Percentiles rank a stretch among this genome's conserved stretches.
Evolutionary conservation across 257 asterid species (phyloP).

Genomic region (Thymus quinquecostatus): DNA sequence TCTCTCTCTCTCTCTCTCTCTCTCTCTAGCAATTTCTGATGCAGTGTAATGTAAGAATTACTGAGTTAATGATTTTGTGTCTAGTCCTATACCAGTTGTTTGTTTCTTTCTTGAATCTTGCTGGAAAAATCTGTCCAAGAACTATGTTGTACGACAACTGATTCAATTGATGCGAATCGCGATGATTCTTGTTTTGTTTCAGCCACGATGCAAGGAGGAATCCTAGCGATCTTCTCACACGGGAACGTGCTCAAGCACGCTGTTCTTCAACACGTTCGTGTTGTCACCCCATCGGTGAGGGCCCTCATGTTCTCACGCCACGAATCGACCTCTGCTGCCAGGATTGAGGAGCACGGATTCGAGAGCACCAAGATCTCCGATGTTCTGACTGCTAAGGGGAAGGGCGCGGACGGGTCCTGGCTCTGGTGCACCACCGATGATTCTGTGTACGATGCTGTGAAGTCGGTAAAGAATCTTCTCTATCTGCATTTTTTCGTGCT

Average conservation of each 20-base stretch:
- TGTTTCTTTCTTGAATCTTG: not conserved
- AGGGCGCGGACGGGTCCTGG: constrained; percentile 96
- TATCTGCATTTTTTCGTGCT: not conserved
- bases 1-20: not conserved
- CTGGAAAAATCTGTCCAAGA: not conserved
- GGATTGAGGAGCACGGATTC: constrained; percentile 92
- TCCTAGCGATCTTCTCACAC: constrained; percentile 63
- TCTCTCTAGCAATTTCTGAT: not conserved
- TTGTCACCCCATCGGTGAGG: constrained; percentile 51
- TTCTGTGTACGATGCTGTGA: constrained; percentile 90
- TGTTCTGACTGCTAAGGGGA: constrained; percentile 73
- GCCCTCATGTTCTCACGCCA: constrained; percentile 52
- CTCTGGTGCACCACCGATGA: constrained; percentile 99
- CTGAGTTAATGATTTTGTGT: not conserved
- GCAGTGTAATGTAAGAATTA: constrained; percentile 12
- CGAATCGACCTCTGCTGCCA: constrained; percentile 78
- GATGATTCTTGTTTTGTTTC: constrained; percentile 17
- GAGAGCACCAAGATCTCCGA: constrained; percentile 88
- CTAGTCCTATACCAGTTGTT: not conserved
- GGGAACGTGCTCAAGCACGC: constrained; percentile 70
- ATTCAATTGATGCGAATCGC: not conserved
- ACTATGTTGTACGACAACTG: not conserved
- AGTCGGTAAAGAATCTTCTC: constrained; percentile 63
- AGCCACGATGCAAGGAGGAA: constrained; percentile 91
- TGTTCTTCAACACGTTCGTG: constrained; percentile 67